Evolutionary conservation across 306 rosid genomes (phyloP).

Genomic region (Citrullus amarus): DNA sequence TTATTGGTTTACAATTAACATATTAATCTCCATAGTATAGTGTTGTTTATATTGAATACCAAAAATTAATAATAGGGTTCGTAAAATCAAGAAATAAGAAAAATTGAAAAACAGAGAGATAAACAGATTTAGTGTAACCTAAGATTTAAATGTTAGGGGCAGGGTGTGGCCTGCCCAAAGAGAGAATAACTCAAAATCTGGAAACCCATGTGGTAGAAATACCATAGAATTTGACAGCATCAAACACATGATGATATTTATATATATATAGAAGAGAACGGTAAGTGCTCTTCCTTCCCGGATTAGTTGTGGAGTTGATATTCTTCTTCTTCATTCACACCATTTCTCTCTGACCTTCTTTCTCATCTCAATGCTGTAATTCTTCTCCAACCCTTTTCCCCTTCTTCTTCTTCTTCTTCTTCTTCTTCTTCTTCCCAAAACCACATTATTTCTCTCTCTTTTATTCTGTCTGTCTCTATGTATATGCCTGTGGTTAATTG

Average conservation of each 20-base stretch:
- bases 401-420: no score
- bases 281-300: background rate
- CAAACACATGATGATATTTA: background rate
- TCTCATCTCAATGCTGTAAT: slow-evolving; percentile 44
- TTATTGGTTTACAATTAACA: background rate
- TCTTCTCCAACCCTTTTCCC: slow-evolving; percentile 12
- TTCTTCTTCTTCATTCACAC: slow-evolving; percentile 9
- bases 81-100: no score
- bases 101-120: background rate
- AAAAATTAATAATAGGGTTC: background rate
- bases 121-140: background rate
- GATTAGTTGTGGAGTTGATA: slow-evolving; percentile 35
- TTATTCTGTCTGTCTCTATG: slow-evolving; percentile 9
- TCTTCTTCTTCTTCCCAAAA: background rate
- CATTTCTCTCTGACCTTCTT: slow-evolving; percentile 22
- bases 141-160: background rate
- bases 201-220: slow-evolving; percentile 6
- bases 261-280: background rate
- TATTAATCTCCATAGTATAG: background rate
- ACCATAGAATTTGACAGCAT: background rate
- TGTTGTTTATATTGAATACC: background rate
- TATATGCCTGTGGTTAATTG: slow-evolving; percentile 5
- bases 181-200: background rate
- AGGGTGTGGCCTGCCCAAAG: background rate
- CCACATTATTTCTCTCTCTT: slow-evolving; percentile 3